These are phyloP conservation scores for Suillus tomentosus DNA, from an alignment of 768 basidiomycete species.

Conservation along the genomic window DNA sequence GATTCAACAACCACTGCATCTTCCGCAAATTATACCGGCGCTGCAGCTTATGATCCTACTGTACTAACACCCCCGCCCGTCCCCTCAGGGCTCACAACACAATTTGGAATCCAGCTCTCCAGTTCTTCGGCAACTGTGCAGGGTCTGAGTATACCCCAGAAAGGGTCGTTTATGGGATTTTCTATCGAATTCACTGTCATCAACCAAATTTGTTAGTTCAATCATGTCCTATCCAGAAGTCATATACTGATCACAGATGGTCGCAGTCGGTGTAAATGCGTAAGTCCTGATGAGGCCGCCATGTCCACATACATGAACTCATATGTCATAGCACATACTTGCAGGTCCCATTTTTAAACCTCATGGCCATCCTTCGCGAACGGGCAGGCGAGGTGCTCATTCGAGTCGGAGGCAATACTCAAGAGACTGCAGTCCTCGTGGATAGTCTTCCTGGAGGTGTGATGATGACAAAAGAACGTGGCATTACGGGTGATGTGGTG, in stretches of 20 bases:
- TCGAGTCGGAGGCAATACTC: conserved; percentile 54
- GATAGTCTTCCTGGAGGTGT: conserved; percentile 26
- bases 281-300: conserved; percentile 2
- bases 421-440: conserved; percentile 42
- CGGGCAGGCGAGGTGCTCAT: conserved; percentile 45
- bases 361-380: conserved; percentile 44
- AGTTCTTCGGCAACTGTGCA: conserved; percentile 21
- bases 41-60: conserved; percentile 36
- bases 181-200: conserved; percentile 65
- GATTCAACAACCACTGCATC: conserved; percentile 22
- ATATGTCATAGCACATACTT: conserved; percentile 23
- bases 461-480: conserved; percentile 34
- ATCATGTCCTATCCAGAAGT: background rate
- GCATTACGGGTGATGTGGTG: conserved; percentile 17
- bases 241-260: background rate
- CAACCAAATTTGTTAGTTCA: conserved; percentile 46
- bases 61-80: conserved; percentile 33
- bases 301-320: background rate
- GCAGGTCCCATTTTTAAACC: conserved; percentile 47
- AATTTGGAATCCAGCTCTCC: conserved; percentile 23
- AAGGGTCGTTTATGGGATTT: conserved; percentile 56
- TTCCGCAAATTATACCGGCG: conserved; percentile 30
- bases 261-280: conserved; percentile 20
- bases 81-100: conserved; percentile 24
- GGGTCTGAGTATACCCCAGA: conserved; percentile 31